These are phyloP conservation scores for Miscanthus lutarioriparius DNA, from an alignment of 176 grass and related monocot genomes.

Conservation along the genomic window DNA sequence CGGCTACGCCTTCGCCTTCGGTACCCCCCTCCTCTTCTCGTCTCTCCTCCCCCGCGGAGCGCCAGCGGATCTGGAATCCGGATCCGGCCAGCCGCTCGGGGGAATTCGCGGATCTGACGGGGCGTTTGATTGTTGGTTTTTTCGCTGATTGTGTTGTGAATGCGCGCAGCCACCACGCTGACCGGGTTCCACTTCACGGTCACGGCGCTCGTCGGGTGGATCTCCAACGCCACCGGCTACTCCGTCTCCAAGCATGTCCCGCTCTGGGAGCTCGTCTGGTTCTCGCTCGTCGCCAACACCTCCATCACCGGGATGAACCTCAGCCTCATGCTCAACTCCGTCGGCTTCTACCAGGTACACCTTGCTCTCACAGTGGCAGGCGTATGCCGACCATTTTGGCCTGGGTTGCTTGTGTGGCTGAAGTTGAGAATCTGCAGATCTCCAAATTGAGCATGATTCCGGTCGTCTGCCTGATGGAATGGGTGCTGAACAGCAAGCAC, in stretches of 20 bases:
- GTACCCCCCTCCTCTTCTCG: constrained; percentile 32
- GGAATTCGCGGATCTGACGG: constrained; percentile 34
- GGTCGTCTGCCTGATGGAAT: constrained; percentile 91
- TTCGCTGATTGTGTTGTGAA: background rate
- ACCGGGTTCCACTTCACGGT: constrained; percentile 94
- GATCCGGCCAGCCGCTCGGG: background rate
- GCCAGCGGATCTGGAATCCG: constrained; percentile 30
- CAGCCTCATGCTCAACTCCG: constrained; percentile 94
- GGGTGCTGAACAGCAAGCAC: constrained; percentile 74
- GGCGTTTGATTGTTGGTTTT: background rate
- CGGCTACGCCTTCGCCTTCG: constrained; percentile 89
- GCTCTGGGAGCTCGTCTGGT: constrained; percentile 94
- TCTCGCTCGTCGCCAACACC: constrained; percentile 87
- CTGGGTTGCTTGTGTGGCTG: background rate
- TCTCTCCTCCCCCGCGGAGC: background rate
- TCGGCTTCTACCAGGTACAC: constrained; percentile 84
- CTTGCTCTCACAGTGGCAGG: background rate
- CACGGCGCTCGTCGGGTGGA: constrained; percentile 86
- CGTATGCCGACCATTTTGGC: background rate
- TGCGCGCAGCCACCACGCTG: constrained; percentile 74
- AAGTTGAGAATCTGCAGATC: constrained; percentile 47
- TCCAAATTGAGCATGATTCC: constrained; percentile 98
- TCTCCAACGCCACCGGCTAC: constrained; percentile 87
- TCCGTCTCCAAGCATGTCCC: constrained; percentile 87
- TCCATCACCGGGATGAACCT: constrained; percentile 98